These are phyloP conservation scores for Rhodotorula sp. DNA, from an alignment of 1,284 basidiomycete genomes.

Conservation along the genomic window DNA sequence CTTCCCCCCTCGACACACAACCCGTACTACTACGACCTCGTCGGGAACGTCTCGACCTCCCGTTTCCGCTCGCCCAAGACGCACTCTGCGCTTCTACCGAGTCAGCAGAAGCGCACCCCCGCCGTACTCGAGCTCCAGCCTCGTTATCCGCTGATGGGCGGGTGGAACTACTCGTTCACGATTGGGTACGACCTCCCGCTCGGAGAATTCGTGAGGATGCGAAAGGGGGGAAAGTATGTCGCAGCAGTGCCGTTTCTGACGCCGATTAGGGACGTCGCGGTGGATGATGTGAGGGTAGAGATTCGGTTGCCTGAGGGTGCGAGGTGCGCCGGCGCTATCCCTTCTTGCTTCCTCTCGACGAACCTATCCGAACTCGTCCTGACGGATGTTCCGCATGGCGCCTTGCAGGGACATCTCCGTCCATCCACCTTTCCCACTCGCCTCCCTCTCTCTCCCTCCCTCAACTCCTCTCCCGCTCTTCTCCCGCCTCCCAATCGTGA, in stretches of 20 bases:
- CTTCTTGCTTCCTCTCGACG: not conserved
- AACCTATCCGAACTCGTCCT: not conserved
- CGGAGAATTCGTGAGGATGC: constrained; percentile 57
- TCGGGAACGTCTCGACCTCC: constrained; percentile 97
- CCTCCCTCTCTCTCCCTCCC: constrained; percentile 59
- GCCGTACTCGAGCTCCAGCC: constrained; percentile 75
- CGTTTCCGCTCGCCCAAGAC: constrained; percentile 68
- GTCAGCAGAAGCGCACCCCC: constrained; percentile 52
- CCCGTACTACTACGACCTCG: constrained; percentile 82
- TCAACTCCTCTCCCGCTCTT: constrained; percentile 48
- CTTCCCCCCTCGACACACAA: constrained; percentile 77
- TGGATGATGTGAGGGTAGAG: constrained; percentile 73
- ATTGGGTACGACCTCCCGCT: constrained; percentile 88
- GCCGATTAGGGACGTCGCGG: constrained; percentile 70
- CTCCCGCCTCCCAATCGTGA: not conserved
- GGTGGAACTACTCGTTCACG: constrained; percentile 96
- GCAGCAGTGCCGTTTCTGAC: constrained; percentile 85
- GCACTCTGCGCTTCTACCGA: constrained; percentile 12
- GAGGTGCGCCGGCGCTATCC: constrained; percentile 59
- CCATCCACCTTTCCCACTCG: constrained; percentile 71
- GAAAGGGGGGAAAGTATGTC: constrained; percentile 61
- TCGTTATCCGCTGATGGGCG: constrained; percentile 88
- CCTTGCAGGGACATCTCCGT: constrained; percentile 68
- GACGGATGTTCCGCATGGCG: not conserved
- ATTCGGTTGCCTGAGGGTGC: constrained; percentile 93